Percentiles rank a stretch among this genome's conserved stretches.
Evolutionary conservation across 2,329 filamentous ascomycete species (phyloP).

Genomic region (Aspergillus sp.): DNA sequence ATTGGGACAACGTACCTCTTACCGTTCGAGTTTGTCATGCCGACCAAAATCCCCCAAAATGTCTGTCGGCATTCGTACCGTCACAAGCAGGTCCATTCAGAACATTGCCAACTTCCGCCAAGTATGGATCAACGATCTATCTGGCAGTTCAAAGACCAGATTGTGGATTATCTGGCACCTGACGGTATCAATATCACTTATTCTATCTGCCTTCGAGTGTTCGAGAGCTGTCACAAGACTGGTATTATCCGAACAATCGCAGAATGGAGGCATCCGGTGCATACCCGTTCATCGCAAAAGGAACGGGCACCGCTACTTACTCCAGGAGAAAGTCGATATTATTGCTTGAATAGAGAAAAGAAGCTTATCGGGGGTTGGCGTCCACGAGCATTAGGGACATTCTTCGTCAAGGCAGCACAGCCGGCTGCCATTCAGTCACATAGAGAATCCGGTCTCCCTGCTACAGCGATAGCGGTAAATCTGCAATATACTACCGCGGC

Average conservation of each 20-base stretch:
- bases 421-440: background rate
- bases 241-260: conserved; percentile 1
- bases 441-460: too few relatives aligned
- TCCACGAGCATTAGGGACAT: background rate
- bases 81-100: conserved; percentile 7
- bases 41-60: conserved; percentile 9
- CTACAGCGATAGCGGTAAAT: conserved; percentile 1
- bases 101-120: conserved; percentile 12
- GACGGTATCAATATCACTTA: background rate
- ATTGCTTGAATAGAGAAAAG: background rate
- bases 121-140: conserved; percentile 4
- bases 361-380: background rate
- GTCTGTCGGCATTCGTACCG: conserved; percentile 8
- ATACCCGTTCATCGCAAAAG: conserved; percentile 4
- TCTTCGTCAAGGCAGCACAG: background rate
- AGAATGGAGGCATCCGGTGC: conserved; percentile 6
- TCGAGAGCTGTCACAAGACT: background rate
- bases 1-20: conserved; percentile 3
- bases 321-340: conserved; percentile 3
- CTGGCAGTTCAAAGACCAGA: background rate
- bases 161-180: background rate
- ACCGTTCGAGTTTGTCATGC: conserved; percentile 12
- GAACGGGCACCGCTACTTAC: conserved; percentile 9
- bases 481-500: conserved; percentile 6
- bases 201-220: background rate